Evolutionary conservation across 1,139 yeast species (phyloP), one percentile per base, ranked within the genome.

Genomic region (Ogataea hybrid): DNA sequence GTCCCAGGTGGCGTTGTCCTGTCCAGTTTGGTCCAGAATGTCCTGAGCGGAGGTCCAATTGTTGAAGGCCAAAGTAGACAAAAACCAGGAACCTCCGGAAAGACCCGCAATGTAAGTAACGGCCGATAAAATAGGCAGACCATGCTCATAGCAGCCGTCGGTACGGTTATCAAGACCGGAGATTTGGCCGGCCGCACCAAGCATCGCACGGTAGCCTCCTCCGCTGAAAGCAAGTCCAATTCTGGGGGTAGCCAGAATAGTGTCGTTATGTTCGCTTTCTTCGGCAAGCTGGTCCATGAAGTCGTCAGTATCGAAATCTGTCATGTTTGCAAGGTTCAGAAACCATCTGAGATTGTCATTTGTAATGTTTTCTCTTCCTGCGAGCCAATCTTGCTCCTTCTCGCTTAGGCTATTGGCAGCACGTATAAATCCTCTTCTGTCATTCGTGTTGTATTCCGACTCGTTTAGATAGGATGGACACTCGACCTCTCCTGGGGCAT

Each of bases 151-250:
- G 11, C 81, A 71, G 36, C 77, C 79, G 2, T 61, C 64, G 6
- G 94, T 83, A 56, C 96, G 72, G 53, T 77, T 75, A 60, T 89
- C 97, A 46, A 87, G 64, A 1, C 92, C 96, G 12, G 90, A 70
- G 31, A 88, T 64, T 61, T 82, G 81, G 31, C 97, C 96, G 2
- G 95, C 96, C n/a, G 96, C 96, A 43, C 72, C 66, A 32, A 88
- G 66, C 96, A 88, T 86, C 39, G 96, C 95, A 46, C 97, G 75
- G 64, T 86, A 88, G 3, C 96, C 95, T 56, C 97, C 97, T 30
- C 97, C 97, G 5, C 92, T 80, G 58, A 86, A 84, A 3, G 95
- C 89, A 16, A 88, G 58, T 3, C 84, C 96, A 41, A 87, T 70
- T 33, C 61, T 47, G 12, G 62, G 63, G 12, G 53, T 51, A 12